These are phyloP conservation scores for Dendrocalamus sinicus DNA, from an alignment of 176 grass and related monocot species.

Conservation along the genomic window DNA sequence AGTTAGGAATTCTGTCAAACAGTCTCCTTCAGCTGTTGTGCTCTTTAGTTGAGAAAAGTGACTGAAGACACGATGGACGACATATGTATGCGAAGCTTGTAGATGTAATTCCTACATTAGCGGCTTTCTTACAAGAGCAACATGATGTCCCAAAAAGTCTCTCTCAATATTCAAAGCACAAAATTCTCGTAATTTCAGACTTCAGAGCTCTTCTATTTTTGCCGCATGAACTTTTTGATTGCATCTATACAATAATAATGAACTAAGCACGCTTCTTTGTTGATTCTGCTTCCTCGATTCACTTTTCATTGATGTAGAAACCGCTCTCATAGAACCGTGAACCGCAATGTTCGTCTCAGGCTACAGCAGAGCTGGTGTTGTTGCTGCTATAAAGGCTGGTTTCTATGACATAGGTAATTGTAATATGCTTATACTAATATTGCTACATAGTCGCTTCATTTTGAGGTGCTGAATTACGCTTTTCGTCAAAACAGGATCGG, in stretches of 20 bases:
- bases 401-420: conserved; percentile 88
- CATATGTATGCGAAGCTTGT: conserved; percentile 56
- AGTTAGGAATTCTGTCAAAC: conserved; percentile 54
- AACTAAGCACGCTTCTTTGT: not conserved
- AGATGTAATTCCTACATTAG: conserved; percentile 66
- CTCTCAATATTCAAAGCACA: conserved; percentile 74
- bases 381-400: conserved; percentile 86
- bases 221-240: too few species aligned
- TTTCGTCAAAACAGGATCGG: conserved; percentile 67
- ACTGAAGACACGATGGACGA: conserved; percentile 42
- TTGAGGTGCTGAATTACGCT: conserved; percentile 26
- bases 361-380: conserved; percentile 93
- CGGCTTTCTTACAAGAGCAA: conserved; percentile 56
- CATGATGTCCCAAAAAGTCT: conserved; percentile 28
- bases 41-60: conserved; percentile 69
- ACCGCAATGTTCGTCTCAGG: conserved; percentile 90
- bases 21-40: conserved; percentile 82
- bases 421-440: not conserved
- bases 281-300: not conserved
- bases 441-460: not conserved
- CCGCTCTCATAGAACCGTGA: conserved; percentile 92
- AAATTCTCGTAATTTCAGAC: too few species aligned
- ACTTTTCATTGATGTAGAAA: conserved; percentile 55
- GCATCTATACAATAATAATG: not conserved
- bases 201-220: conserved; percentile 58